Base-by-base conservation (phyloP, 2,329 filamentous ascomycete species). In the Ceratocystiopsis minuta region DNA sequence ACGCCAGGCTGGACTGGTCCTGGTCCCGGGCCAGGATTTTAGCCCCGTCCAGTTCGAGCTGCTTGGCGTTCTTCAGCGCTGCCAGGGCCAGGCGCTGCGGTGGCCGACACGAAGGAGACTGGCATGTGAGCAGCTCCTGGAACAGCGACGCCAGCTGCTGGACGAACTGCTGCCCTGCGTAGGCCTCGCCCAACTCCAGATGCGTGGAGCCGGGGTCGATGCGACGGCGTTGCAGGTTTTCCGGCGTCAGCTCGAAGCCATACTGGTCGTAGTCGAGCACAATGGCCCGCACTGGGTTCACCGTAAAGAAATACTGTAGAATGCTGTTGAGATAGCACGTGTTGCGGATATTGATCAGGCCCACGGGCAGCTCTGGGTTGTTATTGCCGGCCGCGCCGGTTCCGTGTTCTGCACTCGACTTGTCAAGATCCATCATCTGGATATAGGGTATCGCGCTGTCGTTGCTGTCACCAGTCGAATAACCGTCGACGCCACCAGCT, bases 281-380 rank as follows among this genome's bases (percentile, higher is more conserved):
- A 49, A 95, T 72, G 6, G 90, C 71, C 39, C 88, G 75, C 28
- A 96, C 67, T 2, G 83, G 77, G 46, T 77, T 79, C 43, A 96
- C 74, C 0, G 87, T 92, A 56, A 93, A 95, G 50, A 95, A 80
- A 55, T 93, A 96, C 53, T 98, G 90, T 11, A 98, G 67, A 39
- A 98, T 71, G 60, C 88, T 96, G 64, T 98, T 98, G 42, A 98
- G 68, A 53, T 98, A 98, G 57, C 90, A 98, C 0, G 92, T 98
- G 54, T 98, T 98, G 45, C 90, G 87, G 44, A 96, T 93, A 51
- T 96, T 98, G 48, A 78, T 72, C 6, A 96, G 68, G 0, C 90
- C 90, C 17, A 93, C 82, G 0, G 90, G 90, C 57, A 83, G 76
- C 28, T 28, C 7, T 28, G 24, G 24, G 24, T 28, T 28, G 24